Evolutionary conservation across 2,329 filamentous ascomycete genomes (phyloP).

Genomic region (Venturia nashicola): DNA sequence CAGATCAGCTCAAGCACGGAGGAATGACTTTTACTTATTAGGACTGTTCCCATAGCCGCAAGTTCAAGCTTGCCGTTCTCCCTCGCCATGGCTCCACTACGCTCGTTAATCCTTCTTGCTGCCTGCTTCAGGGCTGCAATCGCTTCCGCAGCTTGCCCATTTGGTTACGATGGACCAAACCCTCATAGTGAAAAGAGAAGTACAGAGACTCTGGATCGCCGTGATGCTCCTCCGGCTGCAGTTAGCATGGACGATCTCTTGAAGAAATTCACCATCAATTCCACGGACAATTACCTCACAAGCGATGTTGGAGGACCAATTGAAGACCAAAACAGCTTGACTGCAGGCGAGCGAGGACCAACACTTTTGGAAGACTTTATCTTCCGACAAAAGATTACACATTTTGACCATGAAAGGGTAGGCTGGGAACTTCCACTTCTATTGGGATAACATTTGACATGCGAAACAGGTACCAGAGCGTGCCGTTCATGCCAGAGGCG

Average conservation of each 20-base stretch:
- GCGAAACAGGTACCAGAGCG: conserved; percentile 42
- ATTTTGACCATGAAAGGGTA: conserved; percentile 60
- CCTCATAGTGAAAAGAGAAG: neutral
- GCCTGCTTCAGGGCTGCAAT: neutral
- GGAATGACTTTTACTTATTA: neutral
- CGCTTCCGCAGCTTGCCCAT: neutral
- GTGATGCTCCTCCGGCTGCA: neutral
- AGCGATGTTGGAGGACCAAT: conserved; percentile 58
- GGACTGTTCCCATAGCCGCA: neutral
- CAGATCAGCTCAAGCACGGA: neutral
- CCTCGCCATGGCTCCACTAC: neutral
- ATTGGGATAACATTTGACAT: neutral
- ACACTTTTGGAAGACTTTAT: conserved; percentile 62
- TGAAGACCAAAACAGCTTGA: conserved; percentile 52
- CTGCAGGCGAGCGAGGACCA: conserved; percentile 53
- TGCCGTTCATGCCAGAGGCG: conserved; percentile 58
- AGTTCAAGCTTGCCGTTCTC: neutral
- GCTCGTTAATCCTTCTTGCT: neutral
- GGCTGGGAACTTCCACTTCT: conserved; percentile 15
- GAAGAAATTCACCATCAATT: conserved; percentile 16
- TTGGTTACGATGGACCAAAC: neutral
- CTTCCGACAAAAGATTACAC: conserved; percentile 59
- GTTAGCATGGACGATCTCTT: conserved; percentile 1
- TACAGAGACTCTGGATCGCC: neutral
- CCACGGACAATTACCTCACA: conserved; percentile 32